Evolutionary conservation across 805 yeast species (phyloP), one percentile per base, ranked within the genome.

Genomic region (Suhomyces faveliae): DNA sequence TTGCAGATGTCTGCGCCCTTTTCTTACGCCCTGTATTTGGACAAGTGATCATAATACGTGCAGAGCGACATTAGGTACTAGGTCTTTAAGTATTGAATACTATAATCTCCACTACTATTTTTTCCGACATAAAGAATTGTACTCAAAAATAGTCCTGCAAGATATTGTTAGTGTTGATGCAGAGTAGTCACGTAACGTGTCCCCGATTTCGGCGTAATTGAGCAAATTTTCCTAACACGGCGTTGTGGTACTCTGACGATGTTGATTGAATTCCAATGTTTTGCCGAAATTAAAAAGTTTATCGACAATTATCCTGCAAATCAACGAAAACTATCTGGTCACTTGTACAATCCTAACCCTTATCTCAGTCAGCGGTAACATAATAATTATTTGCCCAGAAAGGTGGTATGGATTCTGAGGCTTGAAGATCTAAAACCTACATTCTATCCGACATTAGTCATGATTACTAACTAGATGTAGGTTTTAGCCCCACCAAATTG

Each of bases 211-310:
- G 30, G 30, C 15, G 15, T 27, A n/a, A 27, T 27, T 27, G 15
- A 13, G 15, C 30, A n/a, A 27, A 6, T 27, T 27, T 27, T 27
- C 30, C 30, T n/a, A 12, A 27, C 30, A 27, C 30, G 30, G 30
- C 30, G 13, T 27, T 5, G 30, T 7, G 3, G 30, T 15, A 9
- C 30, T 5, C 15, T 27, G 30, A 27, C 30, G 30, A 27, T 27
- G 15, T 27, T n/a, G 30, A 2, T 27, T n/a, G n/a, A n/a, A 25
- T n/a, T 27, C 30, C 12, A n/a, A 27, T 27, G 9, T 5, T 27
- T 40, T 40, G 23, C 43, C 43, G 43, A 40, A 20, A 17, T 27
- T 40, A 40, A 40, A 40, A 40, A 40, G 43, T 27, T 27, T 21
- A 40, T 40, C 43, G 25, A 24, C 27, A 24, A 25, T 10, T 11